Evolutionary conservation across 2,329 filamentous ascomycete genomes (phyloP), one percentile per base, ranked within the genome.

Genomic region (Raffaelea arxii): DNA sequence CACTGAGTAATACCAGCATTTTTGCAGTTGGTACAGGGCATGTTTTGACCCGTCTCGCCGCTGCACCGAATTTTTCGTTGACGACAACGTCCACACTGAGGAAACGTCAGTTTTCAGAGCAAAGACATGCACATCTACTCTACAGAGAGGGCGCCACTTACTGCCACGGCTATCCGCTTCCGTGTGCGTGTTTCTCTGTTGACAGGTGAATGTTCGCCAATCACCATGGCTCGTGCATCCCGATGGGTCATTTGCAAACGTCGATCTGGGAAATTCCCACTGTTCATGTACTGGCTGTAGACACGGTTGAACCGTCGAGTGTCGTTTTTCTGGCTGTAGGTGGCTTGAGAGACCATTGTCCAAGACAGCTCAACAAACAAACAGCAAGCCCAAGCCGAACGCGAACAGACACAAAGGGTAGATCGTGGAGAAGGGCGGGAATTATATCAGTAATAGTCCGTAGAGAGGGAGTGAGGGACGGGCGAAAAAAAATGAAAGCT

Each of bases 51-150:
- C 27, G 75, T 72, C 60, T 95, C 88, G 38, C 91, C 91, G 58
- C 86, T 94, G 68, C 91, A 97, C 55, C 87, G 84, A 57, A 97
- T 97, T 71, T 97, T 97, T 49, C 91, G 79, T 67, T 91, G 90
- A 50, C 91, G 80, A 65, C 91, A 97, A 54, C 91, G 80, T 30
- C 80, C 79, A 63, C 91, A 97, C 91, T 96, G 53, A 11, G 14
- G 19, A 36, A 36, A 36, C 16, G 16, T 18, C 7, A 36, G 16
- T 12, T n/a, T 9, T 18, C 7, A 36, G 6, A n/a, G 19, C 23
- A n/a, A 42, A 27, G 38, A n/a, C n/a, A n/a, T n/a, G n/a, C n/a
- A n/a, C n/a, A n/a, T n/a, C n/a, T n/a, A n/a, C n/a, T n/a, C n/a
- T n/a, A n/a, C n/a, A n/a, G n/a, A n/a, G n/a, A n/a, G n/a, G n/a